Base-by-base conservation (phyloP, 2,329 filamentous ascomycete species). In the Gliomastix tumulicola region DNA sequence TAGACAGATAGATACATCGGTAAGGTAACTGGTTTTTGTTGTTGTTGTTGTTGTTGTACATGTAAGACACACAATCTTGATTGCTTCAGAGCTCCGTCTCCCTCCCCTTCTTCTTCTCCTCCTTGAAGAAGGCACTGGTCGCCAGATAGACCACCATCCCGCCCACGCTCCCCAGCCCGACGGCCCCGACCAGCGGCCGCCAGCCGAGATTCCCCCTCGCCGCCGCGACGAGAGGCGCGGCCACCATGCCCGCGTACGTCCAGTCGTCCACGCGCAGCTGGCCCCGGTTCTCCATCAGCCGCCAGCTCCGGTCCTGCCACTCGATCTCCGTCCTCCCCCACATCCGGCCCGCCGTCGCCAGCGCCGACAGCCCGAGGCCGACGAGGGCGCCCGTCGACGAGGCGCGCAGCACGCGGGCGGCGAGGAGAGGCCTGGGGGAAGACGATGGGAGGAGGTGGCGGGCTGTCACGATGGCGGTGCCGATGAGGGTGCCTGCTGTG, bases 281-380 rank as follows among this genome's bases (percentile, higher is more conserved):
- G 0, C 72, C 68, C 28, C 56, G 51, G 43, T 74, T 82, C 55
- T 73, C 73, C 30, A 79, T 46, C 34, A 84, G 49, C 21, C 79
- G 60, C 76, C 78, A 83, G 38, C 69, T 68, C 15, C 79, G 63
- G 49, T 83, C 78, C 48, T 71, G 57, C 78, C 78, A 83, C 54
- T 83, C 77, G 21, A 83, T 74, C 28, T 69, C 62, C 44, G 76
- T 67, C 13, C 65, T 62, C 0, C 71, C 74, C 36, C 57, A 57
- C 77, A 83, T 82, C 3, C 68, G 59, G 0, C 49, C 60, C 20
- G 56, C 51, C 5, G 75, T 58, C 44, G 59, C 67, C 5, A 68
- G 40, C 3, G 57, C 56, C 18, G 70, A 55, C 2, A 74, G 41
- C 1, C 60, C 64, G 2, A 68, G 48, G 1, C 66, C 71, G 19